These are phyloP conservation scores for Xylogone sp. DNA, from an alignment of 2,329 filamentous ascomycete genomes.

Conservation along the genomic window DNA sequence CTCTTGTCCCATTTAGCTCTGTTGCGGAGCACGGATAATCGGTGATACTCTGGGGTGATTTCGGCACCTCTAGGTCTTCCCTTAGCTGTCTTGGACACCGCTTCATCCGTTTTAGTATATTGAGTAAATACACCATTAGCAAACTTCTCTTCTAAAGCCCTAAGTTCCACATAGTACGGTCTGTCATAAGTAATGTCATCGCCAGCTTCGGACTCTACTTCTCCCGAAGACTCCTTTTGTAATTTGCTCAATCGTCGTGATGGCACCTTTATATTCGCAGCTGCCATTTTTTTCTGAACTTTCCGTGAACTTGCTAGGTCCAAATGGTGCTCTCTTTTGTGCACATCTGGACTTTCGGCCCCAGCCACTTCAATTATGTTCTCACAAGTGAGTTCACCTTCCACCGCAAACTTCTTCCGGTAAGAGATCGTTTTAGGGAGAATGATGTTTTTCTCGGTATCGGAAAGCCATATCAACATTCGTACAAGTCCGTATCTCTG, in stretches of 20 bases:
- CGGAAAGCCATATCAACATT: constrained; percentile 69
- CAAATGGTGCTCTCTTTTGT: constrained; percentile 41
- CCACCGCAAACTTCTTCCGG: constrained; percentile 53
- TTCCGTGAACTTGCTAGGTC: constrained; percentile 41
- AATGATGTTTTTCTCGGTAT: constrained; percentile 53
- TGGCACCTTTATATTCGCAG: constrained; percentile 39
- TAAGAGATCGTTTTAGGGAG: constrained; percentile 56
- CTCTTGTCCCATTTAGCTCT: neutral
- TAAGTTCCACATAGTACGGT: constrained; percentile 7
- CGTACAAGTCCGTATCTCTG: constrained; percentile 76
- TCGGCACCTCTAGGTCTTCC: neutral
- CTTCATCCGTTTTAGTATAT: neutral
- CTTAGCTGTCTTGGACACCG: neutral
- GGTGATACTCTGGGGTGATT: neutral
- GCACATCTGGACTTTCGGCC: constrained; percentile 24
- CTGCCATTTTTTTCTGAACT: constrained; percentile 43
- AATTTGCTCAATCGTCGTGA: constrained; percentile 36
- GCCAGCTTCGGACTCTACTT: neutral
- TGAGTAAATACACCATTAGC: constrained; percentile 3
- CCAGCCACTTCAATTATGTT: constrained; percentile 55
- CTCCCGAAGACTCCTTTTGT: constrained; percentile 23
- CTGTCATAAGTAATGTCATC: neutral
- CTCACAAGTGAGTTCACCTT: constrained; percentile 58
- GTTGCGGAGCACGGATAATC: constrained; percentile 1
- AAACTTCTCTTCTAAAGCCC: constrained; percentile 5